Base-by-base conservation (phyloP, 495 filamentous ascomycete genomes). In the Articulospora tetracladia region DNA sequence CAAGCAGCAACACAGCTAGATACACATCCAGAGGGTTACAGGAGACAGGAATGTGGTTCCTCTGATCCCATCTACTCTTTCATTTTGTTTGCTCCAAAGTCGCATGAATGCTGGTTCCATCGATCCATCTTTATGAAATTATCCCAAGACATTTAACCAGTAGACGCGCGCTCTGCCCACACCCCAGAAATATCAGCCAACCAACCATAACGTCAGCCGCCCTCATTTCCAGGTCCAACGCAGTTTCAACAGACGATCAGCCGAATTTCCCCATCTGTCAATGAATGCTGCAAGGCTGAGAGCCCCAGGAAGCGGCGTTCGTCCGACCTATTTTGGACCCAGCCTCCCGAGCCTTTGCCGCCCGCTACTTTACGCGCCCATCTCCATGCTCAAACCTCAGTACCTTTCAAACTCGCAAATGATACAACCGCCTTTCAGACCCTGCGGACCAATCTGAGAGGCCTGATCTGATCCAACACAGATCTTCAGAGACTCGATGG, bases 261-360 rank as follows among this genome's bases (percentile, higher is more conserved):
- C 55, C 39, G 44, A 54, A 30, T n/a, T 44, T 8, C 39, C 30
- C 30, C 30, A 34, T 34, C 30, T 34, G 15, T 34, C 30, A 34
- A 44, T 3, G 10, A 44, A 3, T 44, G n/a, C 39, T 8, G 39
- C 39, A 44, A 44, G 39, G 39, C 39, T 44, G 39, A 44, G 8
- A 44, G 10, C n/a, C 17, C 39, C 4, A n/a, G 39, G 15, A 44
- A n/a, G 3, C 15, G 39, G 39, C 57, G 46, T 20, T 0, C 27
- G 22, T 24, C 22, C 23, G 53, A 52, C 55, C 60, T 63, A 63
- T 63, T 63, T 63, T 39, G 53, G 60, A 48, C 36, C 28, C 59
- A 52, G 53, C 53, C 44, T 61, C 19, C 60, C 55, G 55, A 36
- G 49, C 60, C 39, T 48, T 58, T 58, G 36, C 55, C 60, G 60